Base-by-base conservation (phyloP, 2,329 filamentous ascomycete species). In the Diaporthe amygdali region DNA sequence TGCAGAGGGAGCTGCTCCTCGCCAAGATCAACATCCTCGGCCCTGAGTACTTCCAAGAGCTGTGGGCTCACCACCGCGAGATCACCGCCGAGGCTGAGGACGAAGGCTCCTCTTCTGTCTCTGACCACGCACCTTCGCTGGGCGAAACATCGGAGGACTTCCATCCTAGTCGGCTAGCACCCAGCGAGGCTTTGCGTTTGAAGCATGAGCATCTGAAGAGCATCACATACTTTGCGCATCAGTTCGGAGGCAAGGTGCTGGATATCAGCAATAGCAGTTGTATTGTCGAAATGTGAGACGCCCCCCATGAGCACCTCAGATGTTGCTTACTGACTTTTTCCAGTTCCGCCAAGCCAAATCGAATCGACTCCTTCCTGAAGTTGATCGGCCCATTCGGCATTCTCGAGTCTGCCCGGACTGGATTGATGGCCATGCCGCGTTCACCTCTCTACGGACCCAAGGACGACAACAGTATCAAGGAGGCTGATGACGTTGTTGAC, bases 231-330 rank as follows among this genome's bases (percentile, higher is more conserved):
- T 91, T 99, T 80, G 92, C 96, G 22, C 96, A 99, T 85, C 96
- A 99, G 79, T 99, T 99, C 78, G 95, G 95, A 70, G 96, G 96
- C 75, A 99, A 99, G 86, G 94, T 99, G 32, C 84, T 99, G 77
- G 96, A 99, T 82, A 98, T 99, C 78, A 97, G 95, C 87, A 98
- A 94, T 67, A 98, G 94, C 84, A 98, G 97, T 85, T 98, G 96
- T 84, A 98, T 98, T 82, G 95, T 99, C 72, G 96, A 99, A 84
- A 83, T 99, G 94, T 96, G 89, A 89, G 93, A 89, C 27, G n/a
- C 6, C 7, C 49, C 37, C 15, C n/a, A 7, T 41, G 14, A 37
- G 9, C 22, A 30, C 25, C 22, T 32, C 27, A 15, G 14, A 9
- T 22, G 39, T 47, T 8, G 14, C 15, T 15, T 73, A 69, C 77